phyloP scores from a whole-genome alignment of 768 basidiomycete genomes.

The Boletus insuetus region DNA sequence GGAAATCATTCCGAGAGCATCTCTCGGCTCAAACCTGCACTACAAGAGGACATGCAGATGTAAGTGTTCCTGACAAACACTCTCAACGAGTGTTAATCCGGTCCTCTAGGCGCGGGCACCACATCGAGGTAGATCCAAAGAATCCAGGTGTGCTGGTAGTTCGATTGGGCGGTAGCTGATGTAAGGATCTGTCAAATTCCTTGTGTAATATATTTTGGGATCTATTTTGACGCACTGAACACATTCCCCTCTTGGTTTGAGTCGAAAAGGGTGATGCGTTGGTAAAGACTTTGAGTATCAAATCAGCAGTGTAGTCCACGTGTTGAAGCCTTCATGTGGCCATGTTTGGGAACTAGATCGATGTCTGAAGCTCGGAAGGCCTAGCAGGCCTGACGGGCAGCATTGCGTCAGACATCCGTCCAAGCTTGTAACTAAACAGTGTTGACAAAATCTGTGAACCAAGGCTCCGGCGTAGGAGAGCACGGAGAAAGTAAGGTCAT shows the following conservation, averaged over 20 bases:
- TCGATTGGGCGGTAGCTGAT: conserved; percentile 24
- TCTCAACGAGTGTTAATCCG: background rate
- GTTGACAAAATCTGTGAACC: too few relatives aligned
- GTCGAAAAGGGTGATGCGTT: too few relatives aligned
- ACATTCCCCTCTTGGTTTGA: background rate
- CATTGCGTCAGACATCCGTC: too few relatives aligned
- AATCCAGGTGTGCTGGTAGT: conserved; percentile 87
- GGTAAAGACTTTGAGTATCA: background rate
- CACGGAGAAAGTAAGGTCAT: background rate
- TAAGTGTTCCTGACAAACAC: conserved; percentile 30
- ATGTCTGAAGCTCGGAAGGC: too few relatives aligned
- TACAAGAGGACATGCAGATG: conserved; percentile 79
- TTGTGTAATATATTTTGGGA: background rate
- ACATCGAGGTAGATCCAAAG: conserved; percentile 69
- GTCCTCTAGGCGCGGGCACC: conserved; percentile 57
- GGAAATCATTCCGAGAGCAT: conserved; percentile 80
- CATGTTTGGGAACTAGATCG: too few relatives aligned
- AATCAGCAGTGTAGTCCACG: too few relatives aligned
- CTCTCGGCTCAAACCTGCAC: conserved; percentile 87
- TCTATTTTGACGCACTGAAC: background rate
- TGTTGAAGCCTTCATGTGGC: too few relatives aligned
- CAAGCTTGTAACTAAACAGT: too few relatives aligned
- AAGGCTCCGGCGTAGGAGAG: background rate
- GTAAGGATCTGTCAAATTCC: too few relatives aligned
- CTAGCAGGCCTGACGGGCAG: too few relatives aligned